phyloP scores from a whole-genome alignment of 768 basidiomycete species.

The Tylopilus rubrobrunneus region DNA sequence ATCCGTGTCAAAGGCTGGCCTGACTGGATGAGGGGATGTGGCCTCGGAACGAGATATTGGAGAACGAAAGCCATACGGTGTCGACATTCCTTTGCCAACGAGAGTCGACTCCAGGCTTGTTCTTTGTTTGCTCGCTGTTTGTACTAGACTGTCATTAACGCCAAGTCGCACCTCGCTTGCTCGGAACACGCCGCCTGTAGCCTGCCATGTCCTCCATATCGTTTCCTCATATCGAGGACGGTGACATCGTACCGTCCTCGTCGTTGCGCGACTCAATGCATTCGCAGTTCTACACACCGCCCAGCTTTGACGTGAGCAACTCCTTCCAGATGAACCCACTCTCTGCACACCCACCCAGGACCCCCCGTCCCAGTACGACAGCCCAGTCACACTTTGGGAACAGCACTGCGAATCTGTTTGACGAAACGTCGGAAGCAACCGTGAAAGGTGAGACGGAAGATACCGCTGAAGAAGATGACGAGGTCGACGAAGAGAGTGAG shows the following conservation, averaged over 20 bases:
- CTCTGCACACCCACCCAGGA: slow-evolving; percentile 74
- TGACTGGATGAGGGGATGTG: slow-evolving; percentile 43
- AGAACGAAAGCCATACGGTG: slow-evolving; percentile 49
- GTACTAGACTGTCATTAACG: slow-evolving; percentile 1
- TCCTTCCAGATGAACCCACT: slow-evolving; percentile 82
- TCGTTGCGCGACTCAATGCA: slow-evolving; percentile 37
- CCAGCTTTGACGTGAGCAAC: slow-evolving; percentile 53
- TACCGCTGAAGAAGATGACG: slow-evolving; percentile 33
- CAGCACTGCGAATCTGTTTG: slow-evolving; percentile 32
- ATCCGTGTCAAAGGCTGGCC: slow-evolving; percentile 65
- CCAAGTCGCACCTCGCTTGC: neutral
- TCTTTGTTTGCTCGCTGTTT: slow-evolving; percentile 28
- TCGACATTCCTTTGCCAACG: slow-evolving; percentile 19
- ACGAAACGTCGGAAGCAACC: slow-evolving; percentile 38
- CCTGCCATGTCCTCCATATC: slow-evolving; percentile 60
- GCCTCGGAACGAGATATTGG: slow-evolving; percentile 58
- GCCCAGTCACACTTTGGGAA: slow-evolving; percentile 25
- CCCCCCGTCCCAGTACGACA: slow-evolving; percentile 45
- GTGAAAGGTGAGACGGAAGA: slow-evolving; percentile 16
- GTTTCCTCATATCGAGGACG: slow-evolving; percentile 48
- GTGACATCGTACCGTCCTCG: slow-evolving; percentile 37
- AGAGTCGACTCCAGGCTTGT: neutral
- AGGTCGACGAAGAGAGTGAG: slow-evolving; percentile 49
- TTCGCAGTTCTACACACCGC: slow-evolving; percentile 47
- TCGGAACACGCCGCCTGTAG: neutral